Conservation (phyloP, 495 filamentous ascomycete genomes). For the Trichocladium uniseriatum region DNA sequence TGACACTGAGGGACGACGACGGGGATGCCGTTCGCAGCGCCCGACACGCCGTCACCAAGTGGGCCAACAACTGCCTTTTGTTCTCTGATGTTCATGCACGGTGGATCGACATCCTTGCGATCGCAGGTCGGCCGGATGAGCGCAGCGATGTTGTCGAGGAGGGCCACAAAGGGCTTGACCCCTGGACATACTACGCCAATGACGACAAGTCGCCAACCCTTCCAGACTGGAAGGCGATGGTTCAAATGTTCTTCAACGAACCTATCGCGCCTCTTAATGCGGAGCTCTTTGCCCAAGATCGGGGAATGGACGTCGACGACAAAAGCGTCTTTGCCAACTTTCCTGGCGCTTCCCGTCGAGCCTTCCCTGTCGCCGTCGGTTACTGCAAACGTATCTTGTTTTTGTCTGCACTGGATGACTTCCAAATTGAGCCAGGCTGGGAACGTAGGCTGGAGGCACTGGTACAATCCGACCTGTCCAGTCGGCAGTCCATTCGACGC, state of each 20-base stretch:
- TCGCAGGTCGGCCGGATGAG: slow-evolving; percentile 53
- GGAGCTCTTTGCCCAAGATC: not conserved
- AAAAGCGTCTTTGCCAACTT: slow-evolving; percentile 35
- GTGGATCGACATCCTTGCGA: slow-evolving; percentile 79
- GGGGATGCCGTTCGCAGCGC: slow-evolving; percentile 51
- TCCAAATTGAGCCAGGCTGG: slow-evolving; percentile 73
- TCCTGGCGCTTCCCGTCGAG: slow-evolving; percentile 35
- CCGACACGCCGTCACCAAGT: slow-evolving; percentile 75
- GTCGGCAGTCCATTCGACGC: slow-evolving; percentile 46
- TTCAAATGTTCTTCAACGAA: slow-evolving; percentile 36
- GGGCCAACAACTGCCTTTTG: slow-evolving; percentile 80
- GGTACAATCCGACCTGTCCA: slow-evolving; percentile 53
- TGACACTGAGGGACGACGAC: slow-evolving; percentile 50
- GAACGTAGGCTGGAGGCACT: slow-evolving; percentile 65
- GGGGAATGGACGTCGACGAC: slow-evolving; percentile 27
- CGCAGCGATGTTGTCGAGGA: slow-evolving; percentile 81
- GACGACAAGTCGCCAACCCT: slow-evolving; percentile 27
- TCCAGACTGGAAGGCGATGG: slow-evolving; percentile 42
- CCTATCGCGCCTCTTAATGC: slow-evolving; percentile 23
- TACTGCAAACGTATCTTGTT: slow-evolving; percentile 70
- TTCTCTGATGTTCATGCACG: slow-evolving; percentile 69
- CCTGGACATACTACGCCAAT: slow-evolving; percentile 39
- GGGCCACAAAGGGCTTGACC: slow-evolving; percentile 72
- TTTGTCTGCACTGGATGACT: slow-evolving; percentile 54
- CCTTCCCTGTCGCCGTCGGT: slow-evolving; percentile 54